phyloP scores from a whole-genome alignment of 2,329 filamentous ascomycete species.

The Aureobasidium sp. region DNA sequence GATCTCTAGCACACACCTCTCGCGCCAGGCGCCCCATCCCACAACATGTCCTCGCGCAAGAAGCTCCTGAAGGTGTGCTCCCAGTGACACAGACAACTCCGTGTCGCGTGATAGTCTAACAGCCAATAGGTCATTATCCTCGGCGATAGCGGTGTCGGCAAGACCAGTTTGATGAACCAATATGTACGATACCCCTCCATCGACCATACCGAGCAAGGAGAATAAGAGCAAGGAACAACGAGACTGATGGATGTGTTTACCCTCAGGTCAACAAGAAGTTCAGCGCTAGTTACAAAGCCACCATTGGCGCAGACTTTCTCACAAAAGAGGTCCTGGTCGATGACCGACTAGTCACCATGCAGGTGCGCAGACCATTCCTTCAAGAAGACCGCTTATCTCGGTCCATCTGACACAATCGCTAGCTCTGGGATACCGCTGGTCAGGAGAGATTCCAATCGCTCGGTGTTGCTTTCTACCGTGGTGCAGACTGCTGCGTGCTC shows the following conservation, averaged over 20 bases:
- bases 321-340: conserved; percentile 97
- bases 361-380: conserved; percentile 46
- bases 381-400: background rate
- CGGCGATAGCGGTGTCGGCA: conserved; percentile 96
- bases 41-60: conserved; percentile 29
- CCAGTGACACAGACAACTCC: background rate
- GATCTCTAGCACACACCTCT: background rate
- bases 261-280: conserved; percentile 98
- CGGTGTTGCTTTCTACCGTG: conserved; percentile 93
- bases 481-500: conserved; percentile 93
- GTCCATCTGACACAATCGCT: conserved; percentile 16
- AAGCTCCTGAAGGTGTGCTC: conserved; percentile 29
- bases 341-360: conserved; percentile 96
- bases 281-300: conserved; percentile 98
- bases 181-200: conserved; percentile 61
- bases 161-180: conserved; percentile 99
- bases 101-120: conserved; percentile 6
- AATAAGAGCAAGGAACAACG: background rate
- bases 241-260: conserved; percentile 4
- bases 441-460: conserved; percentile 97
- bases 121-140: conserved; percentile 82
- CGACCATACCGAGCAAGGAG: background rate
- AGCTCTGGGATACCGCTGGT: conserved; percentile 97
- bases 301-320: conserved; percentile 95
- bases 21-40: conserved; percentile 8